These are phyloP conservation scores for Trichoderma sp. DNA, from an alignment of 2,329 filamentous ascomycete genomes.

Conservation along the genomic window DNA sequence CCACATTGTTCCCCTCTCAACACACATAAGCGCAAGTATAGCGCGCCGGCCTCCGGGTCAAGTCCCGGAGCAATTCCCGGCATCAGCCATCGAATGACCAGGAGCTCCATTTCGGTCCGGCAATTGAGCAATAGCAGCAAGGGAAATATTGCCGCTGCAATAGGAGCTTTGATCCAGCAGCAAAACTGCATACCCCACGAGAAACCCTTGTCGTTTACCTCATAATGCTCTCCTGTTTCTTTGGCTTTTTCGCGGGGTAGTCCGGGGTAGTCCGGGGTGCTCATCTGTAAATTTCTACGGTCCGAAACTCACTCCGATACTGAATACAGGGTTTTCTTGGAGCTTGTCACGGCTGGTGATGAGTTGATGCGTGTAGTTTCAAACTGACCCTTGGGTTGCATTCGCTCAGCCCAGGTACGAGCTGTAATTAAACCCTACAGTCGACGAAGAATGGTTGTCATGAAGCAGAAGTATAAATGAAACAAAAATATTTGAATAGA, in stretches of 20 bases:
- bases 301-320: not conserved
- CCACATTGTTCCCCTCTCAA: not conserved
- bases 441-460: not conserved
- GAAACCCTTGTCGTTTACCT: not conserved
- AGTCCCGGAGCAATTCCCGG: not conserved
- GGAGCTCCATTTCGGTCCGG: not conserved
- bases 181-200: not conserved
- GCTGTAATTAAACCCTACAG: not conserved
- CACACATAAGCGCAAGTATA: not conserved
- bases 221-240: not conserved
- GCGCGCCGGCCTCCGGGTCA: not conserved
- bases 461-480: not conserved
- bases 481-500: not conserved
- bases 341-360: not conserved
- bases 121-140: not conserved
- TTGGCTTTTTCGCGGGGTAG: not conserved
- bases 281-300: not conserved
- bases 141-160: not conserved
- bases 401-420: not conserved
- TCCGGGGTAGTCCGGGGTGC: not conserved
- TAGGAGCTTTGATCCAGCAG: not conserved
- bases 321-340: not conserved
- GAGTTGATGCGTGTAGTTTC: not conserved
- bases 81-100: not conserved
- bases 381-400: not conserved